Base-by-base conservation (phyloP, 345 rosid species). In the Euphorbia lathyris region DNA sequence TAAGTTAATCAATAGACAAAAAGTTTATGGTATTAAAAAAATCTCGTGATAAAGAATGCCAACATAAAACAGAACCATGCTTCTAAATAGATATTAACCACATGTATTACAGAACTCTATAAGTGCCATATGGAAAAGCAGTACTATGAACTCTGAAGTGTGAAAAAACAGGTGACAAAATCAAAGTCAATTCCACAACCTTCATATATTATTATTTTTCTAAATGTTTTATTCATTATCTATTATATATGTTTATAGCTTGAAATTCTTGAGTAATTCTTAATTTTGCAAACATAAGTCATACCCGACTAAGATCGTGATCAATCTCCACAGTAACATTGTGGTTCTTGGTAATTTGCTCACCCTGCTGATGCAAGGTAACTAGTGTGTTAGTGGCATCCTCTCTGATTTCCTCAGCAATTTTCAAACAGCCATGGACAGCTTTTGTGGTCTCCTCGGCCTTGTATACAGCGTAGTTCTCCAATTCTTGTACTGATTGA, bases 361-460 rank as follows among this genome's bases (percentile, higher is more conserved):
- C 96, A 17, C 97, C 96, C 82, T 96, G 99, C 12, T 90, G 84
- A 70, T 96, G 97, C 77, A 96, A 78, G 72, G 83, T 86, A 53
- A 86, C 76, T 86, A 96, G 74, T 66, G 99, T 96, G 48, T 81
- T 83, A 0, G 94, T 84, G 51, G 92, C 99, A 29, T 85, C 90
- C 53, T 84, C 88, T 78, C 98, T 90, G 25, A 96, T 96, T 40
- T 86, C 98, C 74, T 89, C 92, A 0, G 98, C 99, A 52, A 96
- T 90, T 82, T 90, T 96, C 50, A 96, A 65, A 84, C 96, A 90
- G 72, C 84, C 81, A 13, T 92, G 82, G 6, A 96, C 98, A 14
- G 87, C 38, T 66, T 86, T 90, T 19, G 99, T 92, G 1, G 94
- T 92, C 73, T 92, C 98, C 82, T 96, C 98, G 25, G 99, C 90